A percentile compares a stretch with the other conserved stretches of the same genome.
These are phyloP conservation scores for Phylloporus sp. DNA, from an alignment of 768 basidiomycete genomes.

Conservation along the genomic window DNA sequence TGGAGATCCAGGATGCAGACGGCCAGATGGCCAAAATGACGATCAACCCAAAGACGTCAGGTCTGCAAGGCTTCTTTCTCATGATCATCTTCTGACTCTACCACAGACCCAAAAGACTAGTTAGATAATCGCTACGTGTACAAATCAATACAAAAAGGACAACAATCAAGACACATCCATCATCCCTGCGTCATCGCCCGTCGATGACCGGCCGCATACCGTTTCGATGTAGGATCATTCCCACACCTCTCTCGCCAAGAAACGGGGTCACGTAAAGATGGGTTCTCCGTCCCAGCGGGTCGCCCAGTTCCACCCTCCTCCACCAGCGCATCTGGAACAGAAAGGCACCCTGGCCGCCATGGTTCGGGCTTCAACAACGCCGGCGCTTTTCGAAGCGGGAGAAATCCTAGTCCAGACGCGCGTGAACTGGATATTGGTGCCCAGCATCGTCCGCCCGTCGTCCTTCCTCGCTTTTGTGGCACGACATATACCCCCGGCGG, in stretches of 20 bases:
- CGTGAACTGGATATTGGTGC: not conserved
- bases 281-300: no score
- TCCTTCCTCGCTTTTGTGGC: constrained; percentile 15
- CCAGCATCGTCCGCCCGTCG: not conserved
- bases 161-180: not conserved
- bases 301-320: constrained; percentile 13
- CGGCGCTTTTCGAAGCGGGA: constrained; percentile 6
- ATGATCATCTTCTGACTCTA: no score
- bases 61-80: no score
- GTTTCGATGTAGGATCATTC: constrained; percentile 20
- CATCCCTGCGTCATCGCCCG: constrained; percentile 9
- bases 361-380: constrained; percentile 6
- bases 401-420: constrained; percentile 2
- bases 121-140: no score
- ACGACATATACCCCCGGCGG: constrained; percentile 11
- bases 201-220: not conserved
- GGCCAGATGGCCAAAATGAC: constrained; percentile 64
- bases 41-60: constrained; percentile 23
- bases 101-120: no score
- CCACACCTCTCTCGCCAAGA: constrained; percentile 23
- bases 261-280: no score
- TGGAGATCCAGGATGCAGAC: constrained; percentile 69
- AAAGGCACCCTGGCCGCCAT: constrained; percentile 15
- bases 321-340: constrained; percentile 8
- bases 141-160: constrained; percentile 12